Conservation (phyloP, 805 yeast species). For the Myxozyma monticola region DNA sequence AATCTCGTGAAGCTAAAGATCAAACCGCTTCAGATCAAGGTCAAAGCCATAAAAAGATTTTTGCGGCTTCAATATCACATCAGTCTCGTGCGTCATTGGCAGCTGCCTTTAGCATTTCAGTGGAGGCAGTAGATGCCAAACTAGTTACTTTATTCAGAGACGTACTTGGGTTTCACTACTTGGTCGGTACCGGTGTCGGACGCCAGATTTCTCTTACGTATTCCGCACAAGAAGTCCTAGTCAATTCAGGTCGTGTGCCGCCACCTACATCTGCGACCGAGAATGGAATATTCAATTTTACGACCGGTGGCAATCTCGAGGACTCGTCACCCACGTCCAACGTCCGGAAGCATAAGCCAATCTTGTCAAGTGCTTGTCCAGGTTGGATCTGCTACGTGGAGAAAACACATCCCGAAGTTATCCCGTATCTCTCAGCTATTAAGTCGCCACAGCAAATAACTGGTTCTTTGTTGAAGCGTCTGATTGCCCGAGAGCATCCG, state of each 20-base stretch:
- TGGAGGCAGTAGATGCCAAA: constrained; percentile 61
- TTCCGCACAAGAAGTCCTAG: constrained; percentile 46
- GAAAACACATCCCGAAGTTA: constrained; percentile 85
- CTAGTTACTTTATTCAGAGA: constrained; percentile 58
- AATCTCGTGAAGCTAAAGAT: not conserved
- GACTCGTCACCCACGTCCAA: not conserved
- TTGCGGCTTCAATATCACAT: constrained; percentile 79
- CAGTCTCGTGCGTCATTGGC: constrained; percentile 85
- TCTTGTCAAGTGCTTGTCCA: constrained; percentile 79
- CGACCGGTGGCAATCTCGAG: not conserved
- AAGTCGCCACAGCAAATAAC: constrained; percentile 94
- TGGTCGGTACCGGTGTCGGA: constrained; percentile 85
- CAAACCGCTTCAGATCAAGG: constrained; percentile 26
- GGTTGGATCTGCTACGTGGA: constrained; percentile 97
- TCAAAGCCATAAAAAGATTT: constrained; percentile 43
- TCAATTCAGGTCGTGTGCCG: constrained; percentile 3
- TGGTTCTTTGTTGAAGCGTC: constrained; percentile 67
- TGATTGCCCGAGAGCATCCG: constrained; percentile 43
- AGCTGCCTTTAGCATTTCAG: constrained; percentile 54
- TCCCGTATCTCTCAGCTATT: constrained; percentile 67
- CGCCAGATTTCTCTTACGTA: constrained; percentile 60
- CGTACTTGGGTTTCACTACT: constrained; percentile 64
- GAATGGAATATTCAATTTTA: not conserved
- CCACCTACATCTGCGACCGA: not conserved
- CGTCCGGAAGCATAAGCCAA: constrained; percentile 46